Evolutionary conservation across 371 early-diverging fungal species (phyloP).

Genomic region (Mortierella sp.): DNA sequence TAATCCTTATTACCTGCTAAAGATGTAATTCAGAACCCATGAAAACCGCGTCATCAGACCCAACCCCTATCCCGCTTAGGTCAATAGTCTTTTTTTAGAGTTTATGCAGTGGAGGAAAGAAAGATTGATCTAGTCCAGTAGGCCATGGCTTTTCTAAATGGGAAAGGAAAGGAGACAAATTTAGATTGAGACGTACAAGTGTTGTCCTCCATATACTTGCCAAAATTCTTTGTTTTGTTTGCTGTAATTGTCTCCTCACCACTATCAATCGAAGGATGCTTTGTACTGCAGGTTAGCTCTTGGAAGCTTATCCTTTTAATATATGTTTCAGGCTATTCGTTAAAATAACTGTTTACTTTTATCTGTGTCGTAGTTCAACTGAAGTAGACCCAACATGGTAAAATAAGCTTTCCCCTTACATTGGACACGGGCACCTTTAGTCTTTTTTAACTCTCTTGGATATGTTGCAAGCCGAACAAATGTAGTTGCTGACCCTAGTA

Average conservation of each 20-base stretch:
- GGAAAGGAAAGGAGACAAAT: neutral
- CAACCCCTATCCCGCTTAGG: neutral
- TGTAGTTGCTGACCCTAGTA: constrained; percentile 1
- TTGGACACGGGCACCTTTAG: neutral
- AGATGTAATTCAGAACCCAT: neutral
- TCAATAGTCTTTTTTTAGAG: neutral
- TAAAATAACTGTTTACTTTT: neutral
- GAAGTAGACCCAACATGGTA: neutral
- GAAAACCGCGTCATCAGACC: neutral
- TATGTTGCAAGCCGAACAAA: neutral
- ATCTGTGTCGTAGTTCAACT: neutral
- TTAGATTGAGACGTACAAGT: neutral
- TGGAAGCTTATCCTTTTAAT: neutral
- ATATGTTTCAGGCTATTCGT: too few species aligned
- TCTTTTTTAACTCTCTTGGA: neutral
- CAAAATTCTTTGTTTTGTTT: too few species aligned
- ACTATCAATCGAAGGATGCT: neutral
- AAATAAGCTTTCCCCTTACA: neutral
- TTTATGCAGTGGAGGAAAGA: neutral
- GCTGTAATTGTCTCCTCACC: neutral
- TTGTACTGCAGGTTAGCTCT: neutral
- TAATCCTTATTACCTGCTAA: too few species aligned
- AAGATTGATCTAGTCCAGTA: neutral
- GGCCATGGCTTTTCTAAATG: neutral
- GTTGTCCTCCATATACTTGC: too few species aligned